Conservation (phyloP, 257 asterid genomes). For the Solanum ossicruentum region DNA sequence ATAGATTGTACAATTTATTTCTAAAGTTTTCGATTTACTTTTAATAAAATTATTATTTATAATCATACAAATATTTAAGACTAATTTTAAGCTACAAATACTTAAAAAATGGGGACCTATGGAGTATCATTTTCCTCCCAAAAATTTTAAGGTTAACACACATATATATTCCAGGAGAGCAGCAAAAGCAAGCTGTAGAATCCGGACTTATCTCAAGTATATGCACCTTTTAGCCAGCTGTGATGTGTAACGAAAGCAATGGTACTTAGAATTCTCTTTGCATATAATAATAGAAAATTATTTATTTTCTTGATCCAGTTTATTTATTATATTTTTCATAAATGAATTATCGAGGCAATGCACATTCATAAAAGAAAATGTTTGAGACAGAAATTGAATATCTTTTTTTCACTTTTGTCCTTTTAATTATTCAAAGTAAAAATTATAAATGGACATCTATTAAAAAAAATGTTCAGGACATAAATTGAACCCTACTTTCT, state of each 20-base stretch:
- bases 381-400: no score
- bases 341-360: no score
- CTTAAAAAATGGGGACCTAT: background rate
- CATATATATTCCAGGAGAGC: background rate
- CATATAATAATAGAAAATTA: background rate
- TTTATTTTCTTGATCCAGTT: accelerated
- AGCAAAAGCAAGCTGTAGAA: background rate
- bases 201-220: background rate
- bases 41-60: background rate
- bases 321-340: background rate
- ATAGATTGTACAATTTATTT: background rate
- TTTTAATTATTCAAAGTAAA: no score
- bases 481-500: no score
- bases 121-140: background rate
- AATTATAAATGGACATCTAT: no score
- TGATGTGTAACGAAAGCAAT: background rate
- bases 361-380: no score
- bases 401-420: no score
- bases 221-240: background rate
- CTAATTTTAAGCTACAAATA: background rate
- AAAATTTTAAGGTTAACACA: background rate
- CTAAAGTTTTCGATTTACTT: background rate
- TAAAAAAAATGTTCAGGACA: no score
- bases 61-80: accelerated
- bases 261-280: background rate